A percentile compares a stretch with the other conserved stretches of the same genome.
phyloP scores from a whole-genome alignment of 768 basidiomycete genomes.

The Cystobasidium ongulense region DNA sequence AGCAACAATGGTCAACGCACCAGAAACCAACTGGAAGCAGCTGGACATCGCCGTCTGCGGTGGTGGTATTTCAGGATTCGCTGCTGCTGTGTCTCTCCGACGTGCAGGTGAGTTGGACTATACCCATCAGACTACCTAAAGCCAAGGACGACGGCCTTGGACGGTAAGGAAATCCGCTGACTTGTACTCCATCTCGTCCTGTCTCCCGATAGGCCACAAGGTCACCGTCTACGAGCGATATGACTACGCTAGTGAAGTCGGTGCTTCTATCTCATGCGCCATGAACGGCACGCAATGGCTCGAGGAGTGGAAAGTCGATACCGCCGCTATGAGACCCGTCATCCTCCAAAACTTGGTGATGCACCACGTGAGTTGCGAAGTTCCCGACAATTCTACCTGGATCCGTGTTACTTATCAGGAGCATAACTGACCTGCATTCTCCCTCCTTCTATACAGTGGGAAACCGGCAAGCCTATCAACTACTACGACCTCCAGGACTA shows the following conservation, averaged over 20 bases:
- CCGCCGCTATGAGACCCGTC: constrained; percentile 37
- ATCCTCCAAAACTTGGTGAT: constrained; percentile 38
- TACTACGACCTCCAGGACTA: constrained; percentile 36
- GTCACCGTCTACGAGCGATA: constrained; percentile 25
- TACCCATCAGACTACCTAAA: not conserved
- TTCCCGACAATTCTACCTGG: not conserved
- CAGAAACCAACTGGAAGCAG: constrained; percentile 11
- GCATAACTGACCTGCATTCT: not conserved
- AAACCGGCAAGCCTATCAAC: constrained; percentile 28
- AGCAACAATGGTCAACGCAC: not conserved
- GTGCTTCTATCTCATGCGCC: constrained; percentile 25
- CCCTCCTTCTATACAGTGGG: not conserved
- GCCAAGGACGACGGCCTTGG: not conserved
- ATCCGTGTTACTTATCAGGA: not conserved
- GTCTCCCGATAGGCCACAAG: constrained; percentile 12
- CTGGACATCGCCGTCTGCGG: constrained; percentile 16
- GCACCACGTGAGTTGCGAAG: constrained; percentile 31
- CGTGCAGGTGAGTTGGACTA: constrained; percentile 7
- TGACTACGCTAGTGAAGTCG: constrained; percentile 25
- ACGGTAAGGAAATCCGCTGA: not conserved
- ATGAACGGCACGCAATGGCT: constrained; percentile 40
- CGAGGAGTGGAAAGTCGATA: constrained; percentile 39
- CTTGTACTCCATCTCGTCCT: not conserved
- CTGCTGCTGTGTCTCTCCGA: constrained; percentile 20
- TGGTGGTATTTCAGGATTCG: constrained; percentile 20